Conservation (phyloP, 129 eudicot genomes). For the Flaveria trinervia region DNA sequence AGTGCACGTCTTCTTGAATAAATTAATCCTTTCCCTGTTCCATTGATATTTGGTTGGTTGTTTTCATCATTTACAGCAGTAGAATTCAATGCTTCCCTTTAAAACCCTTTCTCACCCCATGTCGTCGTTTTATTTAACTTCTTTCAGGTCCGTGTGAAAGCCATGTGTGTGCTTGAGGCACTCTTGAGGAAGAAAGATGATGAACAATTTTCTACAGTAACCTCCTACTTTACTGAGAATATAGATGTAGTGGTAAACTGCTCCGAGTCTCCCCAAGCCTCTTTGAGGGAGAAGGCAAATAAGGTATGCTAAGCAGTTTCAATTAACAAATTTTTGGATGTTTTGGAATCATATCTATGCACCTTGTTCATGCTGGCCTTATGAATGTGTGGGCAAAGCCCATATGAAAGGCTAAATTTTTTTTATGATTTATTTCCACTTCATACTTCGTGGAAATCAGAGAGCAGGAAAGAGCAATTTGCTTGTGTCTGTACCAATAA, state of each 20-base stretch:
- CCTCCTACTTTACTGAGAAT: slow-evolving; percentile 66
- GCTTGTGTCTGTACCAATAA: background rate
- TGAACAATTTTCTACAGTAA: slow-evolving; percentile 49
- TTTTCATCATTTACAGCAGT: slow-evolving; percentile 1
- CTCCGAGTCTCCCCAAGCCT: slow-evolving; percentile 97
- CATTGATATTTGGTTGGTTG: background rate
- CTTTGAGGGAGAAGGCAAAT: slow-evolving; percentile 86
- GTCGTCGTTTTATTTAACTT: slow-evolving; percentile 16
- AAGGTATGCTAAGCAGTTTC: slow-evolving; percentile 47
- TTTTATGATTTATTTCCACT: slow-evolving; percentile 5
- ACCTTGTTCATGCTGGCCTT: slow-evolving; percentile 9
- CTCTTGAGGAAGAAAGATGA: slow-evolving; percentile 73
- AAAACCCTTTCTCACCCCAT: background rate
- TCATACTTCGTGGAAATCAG: background rate
- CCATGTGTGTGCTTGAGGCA: slow-evolving; percentile 93
- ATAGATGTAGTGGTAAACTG: slow-evolving; percentile 64
- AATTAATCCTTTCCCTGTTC: slow-evolving; percentile 1
- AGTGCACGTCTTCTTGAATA: background rate
- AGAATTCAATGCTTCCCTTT: slow-evolving; percentile 5
- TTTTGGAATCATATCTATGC: slow-evolving; percentile 10
- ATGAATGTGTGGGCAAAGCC: slow-evolving; percentile 15
- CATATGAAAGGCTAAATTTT: background rate
- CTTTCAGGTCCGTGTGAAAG: slow-evolving; percentile 89
- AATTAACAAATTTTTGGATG: background rate
- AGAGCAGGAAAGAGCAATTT: slow-evolving; percentile 5